Evolutionary conservation across 1,139 yeast species (phyloP).

Genomic region (Cylindricascospora bacillispora): DNA sequence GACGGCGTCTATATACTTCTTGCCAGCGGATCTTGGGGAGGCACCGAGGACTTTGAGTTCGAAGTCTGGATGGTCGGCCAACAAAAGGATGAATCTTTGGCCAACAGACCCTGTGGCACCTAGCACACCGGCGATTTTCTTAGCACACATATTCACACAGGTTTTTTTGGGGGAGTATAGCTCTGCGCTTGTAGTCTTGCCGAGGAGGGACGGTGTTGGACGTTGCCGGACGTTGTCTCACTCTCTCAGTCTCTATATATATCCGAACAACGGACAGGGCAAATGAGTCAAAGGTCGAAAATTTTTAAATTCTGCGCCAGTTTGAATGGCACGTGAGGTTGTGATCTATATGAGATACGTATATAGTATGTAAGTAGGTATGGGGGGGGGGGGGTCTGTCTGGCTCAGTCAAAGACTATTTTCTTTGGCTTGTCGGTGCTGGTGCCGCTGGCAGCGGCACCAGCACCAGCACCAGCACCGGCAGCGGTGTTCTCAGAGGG

Average conservation of each 20-base stretch:
- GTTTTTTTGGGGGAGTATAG: neutral
- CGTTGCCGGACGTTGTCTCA: neutral
- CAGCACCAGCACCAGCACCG: slow-evolving; percentile 1
- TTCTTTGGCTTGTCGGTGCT: neutral
- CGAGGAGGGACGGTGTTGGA: neutral
- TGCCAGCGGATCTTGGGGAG: slow-evolving; percentile 88
- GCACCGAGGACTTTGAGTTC: slow-evolving; percentile 84
- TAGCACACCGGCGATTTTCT: slow-evolving; percentile 56
- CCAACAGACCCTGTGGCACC: slow-evolving; percentile 99
- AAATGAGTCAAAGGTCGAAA: neutral
- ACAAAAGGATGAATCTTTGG: slow-evolving; percentile 78
- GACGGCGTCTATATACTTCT: slow-evolving; percentile 69
- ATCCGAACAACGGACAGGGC: neutral
- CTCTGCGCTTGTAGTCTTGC: neutral
- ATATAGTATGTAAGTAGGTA: slow-evolving; percentile 1
- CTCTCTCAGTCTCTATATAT: neutral
- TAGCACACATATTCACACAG: slow-evolving; percentile 6
- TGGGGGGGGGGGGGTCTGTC: neutral
- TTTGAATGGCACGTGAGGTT: neutral
- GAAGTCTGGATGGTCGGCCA: slow-evolving; percentile 82
- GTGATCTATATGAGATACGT: slow-evolving; percentile 1
- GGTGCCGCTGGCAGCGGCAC: too few relatives aligned
- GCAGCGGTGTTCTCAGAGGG: slow-evolving; percentile 36
- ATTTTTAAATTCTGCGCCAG: neutral
- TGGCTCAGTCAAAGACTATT: neutral